phyloP scores from a whole-genome alignment of 176 grass and related monocot genomes.

The Zizania latifolia region DNA sequence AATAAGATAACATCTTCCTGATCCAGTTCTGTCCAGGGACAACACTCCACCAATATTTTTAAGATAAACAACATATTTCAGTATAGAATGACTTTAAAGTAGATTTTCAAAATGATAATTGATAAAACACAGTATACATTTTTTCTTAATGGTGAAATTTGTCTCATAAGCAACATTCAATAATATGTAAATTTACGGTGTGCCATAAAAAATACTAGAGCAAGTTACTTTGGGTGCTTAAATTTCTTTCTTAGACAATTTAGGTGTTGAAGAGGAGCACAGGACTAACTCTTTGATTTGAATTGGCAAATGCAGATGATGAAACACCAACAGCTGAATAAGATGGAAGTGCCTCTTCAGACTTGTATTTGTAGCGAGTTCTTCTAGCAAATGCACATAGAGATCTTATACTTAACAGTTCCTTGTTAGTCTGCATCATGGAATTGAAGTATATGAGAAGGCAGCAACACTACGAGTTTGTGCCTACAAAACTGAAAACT shows the following conservation, averaged over 20 bases:
- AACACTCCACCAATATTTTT: background rate
- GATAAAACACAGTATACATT: background rate
- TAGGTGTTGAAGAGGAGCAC: slow-evolving; percentile 19
- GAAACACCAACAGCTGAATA: slow-evolving; percentile 70
- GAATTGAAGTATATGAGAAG: background rate
- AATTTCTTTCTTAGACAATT: slow-evolving; percentile 2
- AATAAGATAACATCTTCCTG: background rate
- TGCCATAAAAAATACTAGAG: background rate
- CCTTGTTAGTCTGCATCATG: slow-evolving; percentile 53
- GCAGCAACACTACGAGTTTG: background rate
- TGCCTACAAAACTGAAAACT: background rate
- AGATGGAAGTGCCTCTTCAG: slow-evolving; percentile 56
- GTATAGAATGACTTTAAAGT: background rate
- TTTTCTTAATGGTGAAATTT: background rate
- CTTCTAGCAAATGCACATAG: slow-evolving; percentile 53
- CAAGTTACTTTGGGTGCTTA: background rate
- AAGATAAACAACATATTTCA: slow-evolving; percentile 4
- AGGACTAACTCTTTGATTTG: slow-evolving; percentile 64
- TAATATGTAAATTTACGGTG: slow-evolving; percentile 1
- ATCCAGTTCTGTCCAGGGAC: background rate
- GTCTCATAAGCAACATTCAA: background rate
- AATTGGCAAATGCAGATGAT: slow-evolving; percentile 57
- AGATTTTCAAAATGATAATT: background rate
- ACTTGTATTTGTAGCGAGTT: slow-evolving; percentile 57
- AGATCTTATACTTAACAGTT: slow-evolving; percentile 37